Conservation (phyloP, 495 filamentous ascomycete species). For the Aspergillus taichungensis region DNA sequence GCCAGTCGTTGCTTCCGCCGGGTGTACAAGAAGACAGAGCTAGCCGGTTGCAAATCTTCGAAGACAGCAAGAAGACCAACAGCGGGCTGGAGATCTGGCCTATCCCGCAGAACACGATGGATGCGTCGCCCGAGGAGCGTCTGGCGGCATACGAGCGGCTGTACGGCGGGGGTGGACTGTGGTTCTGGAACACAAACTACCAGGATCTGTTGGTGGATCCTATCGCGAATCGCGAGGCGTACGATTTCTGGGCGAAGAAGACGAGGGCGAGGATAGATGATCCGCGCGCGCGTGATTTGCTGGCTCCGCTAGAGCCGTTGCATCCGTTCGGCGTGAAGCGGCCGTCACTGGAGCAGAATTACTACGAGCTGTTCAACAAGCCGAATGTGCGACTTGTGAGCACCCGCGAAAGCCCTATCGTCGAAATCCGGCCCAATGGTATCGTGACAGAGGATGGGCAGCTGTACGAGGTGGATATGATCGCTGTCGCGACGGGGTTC, state of each 20-base stretch:
- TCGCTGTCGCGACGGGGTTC: conserved; percentile 29
- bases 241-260: conserved; percentile 6
- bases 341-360: conserved; percentile 21
- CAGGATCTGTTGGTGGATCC: too few species aligned
- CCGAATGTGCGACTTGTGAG: conserved; percentile 27
- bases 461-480: conserved; percentile 30
- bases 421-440: conserved; percentile 16
- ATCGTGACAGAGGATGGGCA: conserved; percentile 28
- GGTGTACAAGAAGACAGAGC: neutral
- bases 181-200: too few species aligned
- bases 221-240: too few species aligned
- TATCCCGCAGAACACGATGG: too few species aligned
- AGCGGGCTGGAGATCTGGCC: too few species aligned
- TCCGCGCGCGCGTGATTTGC: conserved; percentile 15
- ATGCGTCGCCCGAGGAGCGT: too few species aligned
- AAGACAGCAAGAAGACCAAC: too few species aligned
- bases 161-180: too few species aligned
- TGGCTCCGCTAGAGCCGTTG: conserved; percentile 15
- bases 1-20: neutral
- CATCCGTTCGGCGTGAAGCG: conserved; percentile 23
- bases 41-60: neutral
- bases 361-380: conserved; percentile 29
- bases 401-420: conserved; percentile 17
- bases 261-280: conserved; percentile 21
- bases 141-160: too few species aligned